These are phyloP conservation scores for Leccinum truebloodii DNA, from an alignment of 768 basidiomycete genomes.

Conservation along the genomic window DNA sequence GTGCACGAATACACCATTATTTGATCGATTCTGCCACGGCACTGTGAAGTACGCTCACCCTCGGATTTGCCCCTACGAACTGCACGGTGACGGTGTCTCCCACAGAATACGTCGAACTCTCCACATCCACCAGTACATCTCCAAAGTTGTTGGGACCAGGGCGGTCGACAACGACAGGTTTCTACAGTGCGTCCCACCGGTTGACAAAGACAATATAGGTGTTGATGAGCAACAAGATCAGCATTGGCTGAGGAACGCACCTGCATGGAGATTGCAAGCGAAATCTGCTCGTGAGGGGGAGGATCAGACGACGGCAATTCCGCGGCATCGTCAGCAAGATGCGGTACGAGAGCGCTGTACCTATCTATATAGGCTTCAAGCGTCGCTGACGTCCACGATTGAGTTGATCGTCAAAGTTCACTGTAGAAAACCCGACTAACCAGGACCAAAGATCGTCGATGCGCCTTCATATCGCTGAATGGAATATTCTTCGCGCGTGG, in stretches of 20 bases:
- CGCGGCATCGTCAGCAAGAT: slow-evolving; percentile 49
- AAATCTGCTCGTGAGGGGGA: slow-evolving; percentile 63
- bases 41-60: slow-evolving; percentile 44
- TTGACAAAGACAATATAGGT: not conserved
- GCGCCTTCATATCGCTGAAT: slow-evolving; percentile 82
- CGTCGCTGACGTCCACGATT: slow-evolving; percentile 45
- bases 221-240: not conserved
- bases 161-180: slow-evolving; percentile 60
- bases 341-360: slow-evolving; percentile 65
- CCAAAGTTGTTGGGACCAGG: slow-evolving; percentile 62
- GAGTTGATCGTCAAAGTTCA: not conserved
- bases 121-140: slow-evolving; percentile 56
- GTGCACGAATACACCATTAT: not conserved
- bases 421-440: slow-evolving; percentile 41
- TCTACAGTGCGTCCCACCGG: slow-evolving; percentile 36
- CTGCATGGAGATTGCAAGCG: slow-evolving; percentile 67
- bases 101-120: slow-evolving; percentile 46
- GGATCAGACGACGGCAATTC: slow-evolving; percentile 61
- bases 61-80: slow-evolving; percentile 78
- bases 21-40: not conserved
- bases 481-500: slow-evolving; percentile 71
- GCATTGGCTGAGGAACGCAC: slow-evolving; percentile 31
- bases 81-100: slow-evolving; percentile 60
- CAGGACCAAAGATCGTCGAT: slow-evolving; percentile 73
- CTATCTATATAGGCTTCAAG: slow-evolving; percentile 82